phyloP scores from a whole-genome alignment of 164 flowering plant species.

The Aristolochia fimbriata region DNA sequence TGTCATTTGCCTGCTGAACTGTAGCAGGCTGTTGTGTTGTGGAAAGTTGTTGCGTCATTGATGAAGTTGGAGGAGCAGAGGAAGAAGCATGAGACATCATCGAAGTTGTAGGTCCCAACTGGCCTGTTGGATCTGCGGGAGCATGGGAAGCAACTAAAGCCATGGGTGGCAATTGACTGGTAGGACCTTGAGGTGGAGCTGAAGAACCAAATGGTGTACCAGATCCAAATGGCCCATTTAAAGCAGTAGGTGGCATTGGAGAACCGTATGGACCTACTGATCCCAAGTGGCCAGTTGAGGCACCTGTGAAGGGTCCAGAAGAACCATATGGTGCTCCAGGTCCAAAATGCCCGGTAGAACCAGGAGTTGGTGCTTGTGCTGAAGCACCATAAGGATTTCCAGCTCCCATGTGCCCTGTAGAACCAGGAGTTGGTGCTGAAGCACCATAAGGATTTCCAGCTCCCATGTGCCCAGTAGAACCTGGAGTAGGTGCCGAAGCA shows the following conservation, averaged over 20 bases:
- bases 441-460: conserved; percentile 15
- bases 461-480: neutral
- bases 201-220: neutral
- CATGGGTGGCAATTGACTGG: conserved; percentile 1
- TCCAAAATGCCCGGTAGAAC: neutral
- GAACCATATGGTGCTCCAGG: conserved; percentile 14
- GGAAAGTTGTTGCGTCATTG: conserved; percentile 21
- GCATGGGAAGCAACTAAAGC: conserved; percentile 24
- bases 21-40: conserved; percentile 24
- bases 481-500: conserved; percentile 19
- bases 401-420: neutral
- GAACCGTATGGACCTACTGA: conserved; percentile 15
- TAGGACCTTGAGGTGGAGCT: conserved; percentile 9
- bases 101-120: neutral
- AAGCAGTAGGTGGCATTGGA: conserved; percentile 11
- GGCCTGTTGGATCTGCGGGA: conserved; percentile 15
- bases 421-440: conserved; percentile 9
- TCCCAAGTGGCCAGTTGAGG: neutral
- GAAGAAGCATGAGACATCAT: neutral
- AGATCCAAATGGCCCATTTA: neutral
- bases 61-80: conserved; percentile 20
- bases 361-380: conserved; percentile 11
- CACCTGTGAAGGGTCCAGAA: conserved; percentile 14
- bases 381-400: conserved; percentile 4
- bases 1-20: conserved; percentile 53